A percentile compares a stretch with the other conserved stretches of the same genome.
These are phyloP conservation scores for Sistotremastrum suecicum DNA, from an alignment of 768 basidiomycete species.

Conservation along the genomic window DNA sequence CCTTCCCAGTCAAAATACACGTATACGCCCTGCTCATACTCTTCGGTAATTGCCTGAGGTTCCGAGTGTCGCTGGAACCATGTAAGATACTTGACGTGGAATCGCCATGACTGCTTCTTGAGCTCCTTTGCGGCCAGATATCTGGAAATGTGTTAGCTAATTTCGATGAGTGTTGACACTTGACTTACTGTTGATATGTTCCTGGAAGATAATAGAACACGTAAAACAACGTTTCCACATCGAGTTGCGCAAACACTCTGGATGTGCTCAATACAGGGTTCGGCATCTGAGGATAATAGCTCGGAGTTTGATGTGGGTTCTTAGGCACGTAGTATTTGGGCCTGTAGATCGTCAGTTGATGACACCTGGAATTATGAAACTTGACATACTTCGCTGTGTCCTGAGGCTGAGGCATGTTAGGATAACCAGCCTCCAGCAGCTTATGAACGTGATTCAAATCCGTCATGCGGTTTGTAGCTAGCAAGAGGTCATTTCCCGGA, in stretches of 20 bases:
- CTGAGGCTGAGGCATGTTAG: conserved; percentile 77
- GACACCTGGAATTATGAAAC: neutral
- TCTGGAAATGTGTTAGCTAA: conserved; percentile 24
- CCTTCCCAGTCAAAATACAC: conserved; percentile 99
- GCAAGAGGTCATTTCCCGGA: neutral
- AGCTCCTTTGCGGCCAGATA: conserved; percentile 94
- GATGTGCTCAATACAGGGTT: conserved; percentile 70
- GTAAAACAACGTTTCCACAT: conserved; percentile 95
- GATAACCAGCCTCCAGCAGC: conserved; percentile 83
- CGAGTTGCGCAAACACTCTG: conserved; percentile 76
- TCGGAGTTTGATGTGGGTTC: conserved; percentile 81
- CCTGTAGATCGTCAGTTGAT: conserved; percentile 25
- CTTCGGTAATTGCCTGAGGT: conserved; percentile 96
- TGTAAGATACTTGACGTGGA: conserved; percentile 97
- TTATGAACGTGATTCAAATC: conserved; percentile 87
- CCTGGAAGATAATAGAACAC: conserved; percentile 97
- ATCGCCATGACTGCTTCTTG: conserved; percentile 96
- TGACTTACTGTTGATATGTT: conserved; percentile 88
- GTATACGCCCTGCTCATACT: conserved; percentile 98
- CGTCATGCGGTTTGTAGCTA: conserved; percentile 68
- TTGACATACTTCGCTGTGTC: conserved; percentile 80
- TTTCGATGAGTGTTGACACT: neutral
- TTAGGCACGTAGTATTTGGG: conserved; percentile 94
- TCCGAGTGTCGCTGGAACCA: conserved; percentile 99
- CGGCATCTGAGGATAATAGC: conserved; percentile 88